Evolutionary conservation across 2,329 filamentous ascomycete species (phyloP).

Genomic region (Trichophaea hybrida): DNA sequence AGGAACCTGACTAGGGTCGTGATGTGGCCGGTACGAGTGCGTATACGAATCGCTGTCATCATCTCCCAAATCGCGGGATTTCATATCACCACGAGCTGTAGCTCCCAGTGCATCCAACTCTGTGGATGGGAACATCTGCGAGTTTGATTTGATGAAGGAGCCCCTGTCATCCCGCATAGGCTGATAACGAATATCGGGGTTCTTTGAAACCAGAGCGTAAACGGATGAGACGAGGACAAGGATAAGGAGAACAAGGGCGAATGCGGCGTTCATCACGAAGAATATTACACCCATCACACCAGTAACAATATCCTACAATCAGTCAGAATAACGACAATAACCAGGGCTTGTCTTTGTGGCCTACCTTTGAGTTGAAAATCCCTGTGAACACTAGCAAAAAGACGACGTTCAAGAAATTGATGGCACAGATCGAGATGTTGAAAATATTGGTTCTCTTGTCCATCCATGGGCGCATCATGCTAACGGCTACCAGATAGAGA

Average conservation of each 20-base stretch:
- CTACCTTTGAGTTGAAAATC: constrained; percentile 66
- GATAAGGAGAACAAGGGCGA: constrained; percentile 66
- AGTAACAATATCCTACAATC: constrained; percentile 51
- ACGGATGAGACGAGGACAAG: constrained; percentile 64
- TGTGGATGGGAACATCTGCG: constrained; percentile 59
- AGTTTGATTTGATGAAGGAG: constrained; percentile 94
- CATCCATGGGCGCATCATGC: constrained; percentile 86
- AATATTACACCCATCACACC: constrained; percentile 81
- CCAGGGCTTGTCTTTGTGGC: constrained; percentile 24
- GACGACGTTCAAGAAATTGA: constrained; percentile 84
- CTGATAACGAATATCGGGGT: constrained; percentile 87
- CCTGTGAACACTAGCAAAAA: constrained; percentile 80
- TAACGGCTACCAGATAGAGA: constrained; percentile 58
- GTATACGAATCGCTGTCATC: constrained; percentile 33
- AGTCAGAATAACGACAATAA: constrained; percentile 14
- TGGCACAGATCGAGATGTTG: constrained; percentile 78
- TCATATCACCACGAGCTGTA: constrained; percentile 68
- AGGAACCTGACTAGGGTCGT: constrained; percentile 19
- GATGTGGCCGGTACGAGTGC: background rate
- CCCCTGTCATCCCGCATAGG: constrained; percentile 92
- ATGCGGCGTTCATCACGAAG: constrained; percentile 74
- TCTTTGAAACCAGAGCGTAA: constrained; percentile 77
- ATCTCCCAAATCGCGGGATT: constrained; percentile 53
- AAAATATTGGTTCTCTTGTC: constrained; percentile 96
- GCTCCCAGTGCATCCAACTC: constrained; percentile 82